Percentiles rank a stretch among this genome's conserved stretches.
Conservation (phyloP, 257 asterid genomes). For the Avicennia marina region DNA sequence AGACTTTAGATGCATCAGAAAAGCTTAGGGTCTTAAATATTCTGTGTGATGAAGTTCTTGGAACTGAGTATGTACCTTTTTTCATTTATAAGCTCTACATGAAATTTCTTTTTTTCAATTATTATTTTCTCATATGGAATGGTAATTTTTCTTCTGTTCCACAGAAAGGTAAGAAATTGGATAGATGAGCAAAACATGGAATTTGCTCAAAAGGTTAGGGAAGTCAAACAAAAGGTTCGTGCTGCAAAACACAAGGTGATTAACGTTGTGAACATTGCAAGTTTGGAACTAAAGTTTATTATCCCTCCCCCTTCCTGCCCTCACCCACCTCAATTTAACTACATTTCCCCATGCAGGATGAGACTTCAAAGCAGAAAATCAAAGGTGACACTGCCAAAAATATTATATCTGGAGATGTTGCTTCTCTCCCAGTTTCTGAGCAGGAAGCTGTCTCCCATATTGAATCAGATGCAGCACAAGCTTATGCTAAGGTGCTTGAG, state of each 20-base stretch:
- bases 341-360: slow-evolving; percentile 41
- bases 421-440: slow-evolving; percentile 51
- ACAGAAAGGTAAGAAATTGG: slow-evolving; percentile 63
- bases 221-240: slow-evolving; percentile 43
- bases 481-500: slow-evolving; percentile 55
- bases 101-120: no score
- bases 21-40: slow-evolving; percentile 61
- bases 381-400: slow-evolving; percentile 49
- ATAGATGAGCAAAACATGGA: slow-evolving; percentile 47
- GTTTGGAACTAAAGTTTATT: not conserved
- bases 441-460: slow-evolving; percentile 46
- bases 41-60: slow-evolving; percentile 79
- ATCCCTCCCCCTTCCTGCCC: not conserved
- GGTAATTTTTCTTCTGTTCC: slow-evolving; percentile 7
- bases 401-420: slow-evolving; percentile 42
- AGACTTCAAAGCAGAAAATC: slow-evolving; percentile 56
- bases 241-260: slow-evolving; percentile 65
- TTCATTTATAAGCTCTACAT: not conserved
- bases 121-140: not conserved
- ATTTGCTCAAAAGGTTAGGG: slow-evolving; percentile 43
- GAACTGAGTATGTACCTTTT: slow-evolving; percentile 50
- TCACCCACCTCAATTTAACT: no score
- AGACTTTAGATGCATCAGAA: slow-evolving; percentile 47
- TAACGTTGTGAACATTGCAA: not conserved
- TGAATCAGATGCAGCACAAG: slow-evolving; percentile 45